Base-by-base conservation (phyloP, 805 yeast genomes). In the Metschnikowia continentalis region DNA sequence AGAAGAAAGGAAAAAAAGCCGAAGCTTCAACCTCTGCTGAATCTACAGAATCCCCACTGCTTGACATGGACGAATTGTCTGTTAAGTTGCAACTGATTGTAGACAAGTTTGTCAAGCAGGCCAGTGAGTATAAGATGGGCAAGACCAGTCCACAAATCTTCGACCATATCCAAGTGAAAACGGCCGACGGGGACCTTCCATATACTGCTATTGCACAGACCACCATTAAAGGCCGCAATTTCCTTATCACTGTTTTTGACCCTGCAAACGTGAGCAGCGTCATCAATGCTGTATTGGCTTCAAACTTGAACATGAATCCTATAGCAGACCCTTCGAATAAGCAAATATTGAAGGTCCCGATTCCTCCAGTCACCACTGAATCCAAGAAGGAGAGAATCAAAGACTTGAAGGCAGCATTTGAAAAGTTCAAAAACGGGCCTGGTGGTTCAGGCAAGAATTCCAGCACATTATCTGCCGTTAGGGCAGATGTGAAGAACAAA, bases 241-340 rank as follows among this genome's bases (percentile, higher is more conserved):
- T 89, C 47, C 68, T 80, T 32, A 80, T 92, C n/a, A 90, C 96
- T 0, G 91, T 90, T 1, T 92, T 86, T 66, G 97, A 92, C 61
- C 96, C 96, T 6, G 77, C 76, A 47, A 78, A 88, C 57, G 77
- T 82, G 37, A 86, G 88, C 59, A 76, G 79, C 53, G 79, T 92
- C 30, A 77, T 86, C 30, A 83, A 90, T 47, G 77, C 91, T 0
- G 82, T 92, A 17, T 66, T 89, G 53, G 85, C 80, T 1, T 75
- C 91, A 0, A 79, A 80, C 8, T 69, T 88, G 63, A 87, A 88
- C 61, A 68, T 92, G 75, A 89, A 84, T 53, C 96, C 98, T 1
- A 91, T 86, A 62, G 75, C 74, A 20, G 91, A 89, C 52, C 81
- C 88, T 1, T 72, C 80, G 48, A 87, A 86, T 63, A 82, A 84